These are phyloP conservation scores for Colletotrichum filicis DNA, from an alignment of 2,329 filamentous ascomycete genomes.

Conservation along the genomic window DNA sequence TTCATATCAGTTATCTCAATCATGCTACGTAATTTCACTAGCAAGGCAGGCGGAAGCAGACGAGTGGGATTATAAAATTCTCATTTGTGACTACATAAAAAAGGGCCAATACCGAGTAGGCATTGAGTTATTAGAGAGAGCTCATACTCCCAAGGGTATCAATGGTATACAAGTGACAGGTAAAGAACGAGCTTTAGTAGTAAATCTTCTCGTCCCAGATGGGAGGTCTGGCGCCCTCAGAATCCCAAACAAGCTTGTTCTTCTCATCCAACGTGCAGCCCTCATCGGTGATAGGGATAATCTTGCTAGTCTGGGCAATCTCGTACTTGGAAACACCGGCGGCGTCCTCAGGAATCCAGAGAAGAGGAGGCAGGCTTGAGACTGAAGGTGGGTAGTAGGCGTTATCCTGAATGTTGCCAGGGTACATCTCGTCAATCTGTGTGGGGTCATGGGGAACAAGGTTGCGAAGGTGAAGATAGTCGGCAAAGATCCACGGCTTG, in stretches of 20 bases:
- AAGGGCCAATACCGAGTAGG: neutral
- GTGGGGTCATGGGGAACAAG: conserved; percentile 70
- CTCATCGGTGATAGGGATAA: conserved; percentile 85
- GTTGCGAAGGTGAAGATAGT: conserved; percentile 77
- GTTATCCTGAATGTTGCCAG: conserved; percentile 68
- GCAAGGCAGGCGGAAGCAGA: neutral
- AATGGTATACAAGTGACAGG: conserved; percentile 24
- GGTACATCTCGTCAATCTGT: conserved; percentile 66
- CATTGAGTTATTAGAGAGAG: conserved; percentile 16
- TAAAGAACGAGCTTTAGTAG: conserved; percentile 45
- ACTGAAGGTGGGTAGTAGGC: conserved; percentile 83
- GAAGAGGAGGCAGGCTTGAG: conserved; percentile 68
- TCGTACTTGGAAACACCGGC: conserved; percentile 83
- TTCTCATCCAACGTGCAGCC: conserved; percentile 78
- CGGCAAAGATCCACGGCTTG: conserved; percentile 80
- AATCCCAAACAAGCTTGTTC: conserved; percentile 56
- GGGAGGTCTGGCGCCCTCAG: conserved; percentile 53
- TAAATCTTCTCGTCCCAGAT: conserved; percentile 58
- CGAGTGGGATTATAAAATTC: neutral
- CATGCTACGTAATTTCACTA: no score
- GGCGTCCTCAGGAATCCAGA: conserved; percentile 88
- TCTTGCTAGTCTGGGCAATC: conserved; percentile 74
- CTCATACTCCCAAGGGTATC: conserved; percentile 32
- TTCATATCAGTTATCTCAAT: no score
- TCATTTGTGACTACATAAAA: conserved; percentile 22